These are phyloP conservation scores for Pilasporangium apinafurcum DNA, from an alignment of 352 stramenopile species.

Conservation along the genomic window DNA sequence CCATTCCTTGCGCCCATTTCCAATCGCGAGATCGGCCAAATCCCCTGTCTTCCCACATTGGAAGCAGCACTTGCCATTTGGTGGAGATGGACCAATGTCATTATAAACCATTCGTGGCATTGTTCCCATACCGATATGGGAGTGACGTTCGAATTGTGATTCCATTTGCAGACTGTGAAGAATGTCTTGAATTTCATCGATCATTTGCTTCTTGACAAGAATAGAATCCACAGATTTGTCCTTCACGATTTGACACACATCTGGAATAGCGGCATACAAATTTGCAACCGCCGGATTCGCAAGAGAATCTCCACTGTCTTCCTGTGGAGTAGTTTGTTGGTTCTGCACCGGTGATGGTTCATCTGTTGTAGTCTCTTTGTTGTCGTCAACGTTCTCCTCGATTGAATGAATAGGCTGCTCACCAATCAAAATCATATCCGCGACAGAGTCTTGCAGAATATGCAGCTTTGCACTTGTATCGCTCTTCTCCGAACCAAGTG, in stretches of 20 bases:
- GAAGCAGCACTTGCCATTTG: slow-evolving; percentile 26
- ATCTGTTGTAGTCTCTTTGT: too few species aligned
- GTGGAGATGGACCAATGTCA: slow-evolving; percentile 1
- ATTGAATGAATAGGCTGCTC: slow-evolving; percentile 1
- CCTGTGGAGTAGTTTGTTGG: slow-evolving; percentile 9
- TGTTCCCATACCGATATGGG: slow-evolving; percentile 45
- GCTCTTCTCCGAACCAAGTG: too few species aligned
- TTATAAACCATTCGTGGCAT: slow-evolving; percentile 7
- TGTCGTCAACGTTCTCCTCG: slow-evolving; percentile 9
- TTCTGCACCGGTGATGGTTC: too few species aligned
- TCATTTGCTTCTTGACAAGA: slow-evolving; percentile 62
- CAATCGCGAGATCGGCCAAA: slow-evolving; percentile 45
- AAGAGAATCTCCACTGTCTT: slow-evolving; percentile 21
- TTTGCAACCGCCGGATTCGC: slow-evolving; percentile 45
- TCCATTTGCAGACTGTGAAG: slow-evolving; percentile 75
- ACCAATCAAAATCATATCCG: slow-evolving; percentile 9
- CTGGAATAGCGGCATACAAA: slow-evolving; percentile 32
- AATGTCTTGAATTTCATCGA: slow-evolving; percentile 79
- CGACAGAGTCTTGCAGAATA: background rate
- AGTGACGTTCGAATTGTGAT: slow-evolving; percentile 72
- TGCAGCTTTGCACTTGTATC: too few species aligned
- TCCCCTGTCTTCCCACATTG: slow-evolving; percentile 50
- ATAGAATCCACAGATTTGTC: slow-evolving; percentile 47
- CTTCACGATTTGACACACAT: slow-evolving; percentile 50
- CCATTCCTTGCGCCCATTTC: slow-evolving; percentile 28